phyloP scores from a whole-genome alignment of 139 green algal genomes.

The Chlorella sp. region DNA sequence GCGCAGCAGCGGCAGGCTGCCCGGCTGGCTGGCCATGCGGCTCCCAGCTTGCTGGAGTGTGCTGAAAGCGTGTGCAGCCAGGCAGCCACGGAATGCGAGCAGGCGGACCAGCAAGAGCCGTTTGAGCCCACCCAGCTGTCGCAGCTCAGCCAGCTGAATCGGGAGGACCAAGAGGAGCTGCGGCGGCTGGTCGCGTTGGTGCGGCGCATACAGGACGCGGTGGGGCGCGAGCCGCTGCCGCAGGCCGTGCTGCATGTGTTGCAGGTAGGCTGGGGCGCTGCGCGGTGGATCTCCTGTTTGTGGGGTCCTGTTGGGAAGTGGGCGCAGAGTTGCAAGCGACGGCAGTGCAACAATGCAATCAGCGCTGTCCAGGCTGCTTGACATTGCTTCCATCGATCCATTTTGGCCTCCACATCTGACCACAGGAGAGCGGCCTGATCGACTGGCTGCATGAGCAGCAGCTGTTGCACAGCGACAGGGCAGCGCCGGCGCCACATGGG shows the following conservation, averaged over 20 bases:
- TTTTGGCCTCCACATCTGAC: no score
- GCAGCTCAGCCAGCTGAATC: background rate
- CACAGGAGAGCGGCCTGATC: conserved; percentile 6
- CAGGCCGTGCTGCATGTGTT: conserved; percentile 4
- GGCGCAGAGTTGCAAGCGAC: no score
- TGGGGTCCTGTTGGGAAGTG: no score
- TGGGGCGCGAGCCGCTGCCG: conserved; percentile 16
- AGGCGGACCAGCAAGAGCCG: background rate
- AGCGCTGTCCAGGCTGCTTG: no score
- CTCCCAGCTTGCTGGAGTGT: conserved; percentile 23
- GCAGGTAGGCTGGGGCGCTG: background rate
- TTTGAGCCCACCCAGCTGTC: background rate
- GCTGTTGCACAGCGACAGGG: background rate
- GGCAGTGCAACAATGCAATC: no score
- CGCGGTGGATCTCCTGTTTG: no score
- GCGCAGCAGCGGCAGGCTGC: background rate
- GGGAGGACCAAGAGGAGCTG: background rate
- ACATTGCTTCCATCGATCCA: no score
- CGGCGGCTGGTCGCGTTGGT: conserved; percentile 4
- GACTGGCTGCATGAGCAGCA: background rate
- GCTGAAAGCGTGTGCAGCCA: conserved; percentile 15
- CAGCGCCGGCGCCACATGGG: background rate
- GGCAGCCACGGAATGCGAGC: background rate
- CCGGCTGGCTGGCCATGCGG: background rate
- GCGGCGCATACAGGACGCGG: background rate